Conservation (phyloP, 371 early-diverging fungal species). For the Mortierella sp. region DNA sequence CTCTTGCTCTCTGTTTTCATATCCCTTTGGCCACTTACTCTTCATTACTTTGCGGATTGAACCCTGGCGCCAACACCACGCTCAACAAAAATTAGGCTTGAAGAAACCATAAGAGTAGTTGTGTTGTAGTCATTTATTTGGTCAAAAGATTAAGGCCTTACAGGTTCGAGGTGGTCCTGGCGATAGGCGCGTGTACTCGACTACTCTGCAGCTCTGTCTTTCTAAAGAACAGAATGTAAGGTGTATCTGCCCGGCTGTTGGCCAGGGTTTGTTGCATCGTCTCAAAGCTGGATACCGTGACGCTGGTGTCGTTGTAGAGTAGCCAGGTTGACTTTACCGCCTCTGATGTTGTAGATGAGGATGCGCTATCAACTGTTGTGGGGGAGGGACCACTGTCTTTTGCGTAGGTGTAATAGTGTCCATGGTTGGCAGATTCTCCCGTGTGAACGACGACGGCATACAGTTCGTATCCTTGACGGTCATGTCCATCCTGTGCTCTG, state of each 20-base stretch:
- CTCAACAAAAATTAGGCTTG: neutral
- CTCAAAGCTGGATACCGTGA: conserved; percentile 39
- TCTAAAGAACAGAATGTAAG: conserved; percentile 45
- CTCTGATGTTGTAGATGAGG: neutral
- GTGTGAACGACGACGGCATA: conserved; percentile 56
- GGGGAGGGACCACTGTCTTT: conserved; percentile 27
- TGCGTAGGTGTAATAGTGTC: conserved; percentile 59
- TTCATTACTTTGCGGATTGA: no score
- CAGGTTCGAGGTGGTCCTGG: conserved; percentile 24
- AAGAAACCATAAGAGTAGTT: no score
- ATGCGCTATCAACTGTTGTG: neutral
- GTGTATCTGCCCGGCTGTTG: conserved; percentile 35
- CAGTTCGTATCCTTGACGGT: conserved; percentile 28
- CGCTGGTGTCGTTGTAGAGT: conserved; percentile 46
- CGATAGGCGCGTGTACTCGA: neutral
- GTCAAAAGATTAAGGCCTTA: no score
- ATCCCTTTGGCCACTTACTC: no score
- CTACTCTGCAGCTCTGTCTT: conserved; percentile 1
- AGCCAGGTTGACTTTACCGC: conserved; percentile 19
- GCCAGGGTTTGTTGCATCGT: conserved; percentile 30
- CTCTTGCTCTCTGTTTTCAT: no score
- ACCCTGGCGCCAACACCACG: no score
- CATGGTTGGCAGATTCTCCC: conserved; percentile 57
- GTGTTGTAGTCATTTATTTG: no score
- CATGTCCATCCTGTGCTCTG: conserved; percentile 21